Conservation (phyloP, 345 rosid species). For the Hypericum perforatum region DNA sequence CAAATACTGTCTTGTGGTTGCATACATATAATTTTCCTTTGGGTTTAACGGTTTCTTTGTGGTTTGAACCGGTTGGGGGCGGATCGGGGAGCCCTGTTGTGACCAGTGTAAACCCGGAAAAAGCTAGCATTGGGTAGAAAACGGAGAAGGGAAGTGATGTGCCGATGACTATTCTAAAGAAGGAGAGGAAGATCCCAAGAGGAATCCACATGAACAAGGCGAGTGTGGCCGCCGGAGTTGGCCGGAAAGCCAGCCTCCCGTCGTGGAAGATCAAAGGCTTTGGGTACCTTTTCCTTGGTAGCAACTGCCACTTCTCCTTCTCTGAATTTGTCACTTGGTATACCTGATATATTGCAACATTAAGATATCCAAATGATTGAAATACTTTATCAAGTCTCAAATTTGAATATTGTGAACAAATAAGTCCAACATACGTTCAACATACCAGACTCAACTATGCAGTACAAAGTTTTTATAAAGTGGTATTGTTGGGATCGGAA, state of each 20-base stretch:
- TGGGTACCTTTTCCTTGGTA: conserved; percentile 67
- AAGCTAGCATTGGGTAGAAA: conserved; percentile 26
- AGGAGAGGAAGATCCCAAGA: conserved; percentile 43
- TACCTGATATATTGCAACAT: too few relatives aligned
- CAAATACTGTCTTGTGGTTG: conserved; percentile 73
- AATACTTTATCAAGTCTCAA: too few relatives aligned
- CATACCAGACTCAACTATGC: too few relatives aligned
- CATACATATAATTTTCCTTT: conserved; percentile 51
- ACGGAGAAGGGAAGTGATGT: conserved; percentile 64
- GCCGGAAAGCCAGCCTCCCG: conserved; percentile 89
- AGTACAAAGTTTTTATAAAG: too few relatives aligned
- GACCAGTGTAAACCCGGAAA: conserved; percentile 36
- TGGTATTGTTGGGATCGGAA: too few relatives aligned
- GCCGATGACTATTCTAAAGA: conserved; percentile 40
- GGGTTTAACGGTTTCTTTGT: conserved; percentile 34
- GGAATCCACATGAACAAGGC: conserved; percentile 80
- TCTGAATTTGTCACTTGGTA: too few relatives aligned
- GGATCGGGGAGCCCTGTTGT: conserved; percentile 18
- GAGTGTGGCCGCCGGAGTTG: conserved; percentile 66
- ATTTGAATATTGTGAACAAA: too few relatives aligned
- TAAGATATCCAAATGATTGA: too few relatives aligned
- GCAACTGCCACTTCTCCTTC: too few relatives aligned
- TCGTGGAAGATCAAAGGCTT: conserved; percentile 87
- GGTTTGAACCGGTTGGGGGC: conserved; percentile 2
- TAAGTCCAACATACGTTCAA: too few relatives aligned